Evolutionary conservation across 2,329 filamentous ascomycete genomes (phyloP), one percentile per base, ranked within the genome.

Genomic region (Diaporthe nobilis): DNA sequence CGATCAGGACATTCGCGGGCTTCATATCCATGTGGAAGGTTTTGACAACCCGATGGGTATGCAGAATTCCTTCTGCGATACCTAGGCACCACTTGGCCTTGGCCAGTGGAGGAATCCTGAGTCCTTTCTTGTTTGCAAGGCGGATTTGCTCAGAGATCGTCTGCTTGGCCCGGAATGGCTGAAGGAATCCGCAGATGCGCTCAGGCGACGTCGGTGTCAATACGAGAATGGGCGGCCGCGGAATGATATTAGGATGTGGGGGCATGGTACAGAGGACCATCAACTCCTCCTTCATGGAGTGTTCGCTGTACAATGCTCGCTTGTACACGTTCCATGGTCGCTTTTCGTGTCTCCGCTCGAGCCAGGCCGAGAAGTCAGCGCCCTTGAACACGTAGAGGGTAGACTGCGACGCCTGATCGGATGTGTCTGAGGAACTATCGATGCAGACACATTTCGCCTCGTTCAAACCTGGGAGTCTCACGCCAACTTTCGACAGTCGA

Each of bases 11-110:
- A 12, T 65, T 65, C n/a, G 42, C 20, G 61, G 61, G 61, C 61
- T 65, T 65, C 25, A 65, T 65, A 34, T 65, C 61, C 61, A 65
- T 65, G 9, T 65, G 61, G 61, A 65, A 47, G 4, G 42, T 65
- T 20, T 65, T 65, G 42, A 25, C 61, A 15, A 65, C 61, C 42
- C 61, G 61, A 15, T 65, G 25, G 4, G 61, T 49, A 49, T 65
- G 42, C 17, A 65, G 25, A 20, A 65, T 31, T 4, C 42, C 61
- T n/a, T 47, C 61, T 47, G 25, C 42, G 25, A 65, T 34, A 10
- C 61, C 61, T 34, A 65, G 42, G 42, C 61, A 65, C 61, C 61
- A 65, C 15, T 49, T 49, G 1, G 61, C 39, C 17, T 65, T 65
- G 17, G 42, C 49, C 42, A 13, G 15, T 22, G 22, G 25, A 22